Conservation (phyloP, 2,329 filamentous ascomycete species). For the Neopestalotiopsis sp. region DNA sequence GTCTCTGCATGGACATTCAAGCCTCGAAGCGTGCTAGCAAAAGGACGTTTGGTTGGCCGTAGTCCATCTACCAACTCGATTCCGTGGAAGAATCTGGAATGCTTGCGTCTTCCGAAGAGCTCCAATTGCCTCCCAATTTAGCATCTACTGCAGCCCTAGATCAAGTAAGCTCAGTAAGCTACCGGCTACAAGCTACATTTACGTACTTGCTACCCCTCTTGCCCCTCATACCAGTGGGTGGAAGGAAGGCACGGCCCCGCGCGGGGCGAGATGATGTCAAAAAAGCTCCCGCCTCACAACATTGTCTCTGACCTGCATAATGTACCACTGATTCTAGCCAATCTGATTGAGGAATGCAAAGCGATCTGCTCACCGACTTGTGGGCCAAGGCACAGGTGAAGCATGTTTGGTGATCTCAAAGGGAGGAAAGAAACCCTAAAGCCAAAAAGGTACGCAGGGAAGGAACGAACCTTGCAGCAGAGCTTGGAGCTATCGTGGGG, state of each 20-base stretch:
- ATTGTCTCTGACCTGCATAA: not conserved
- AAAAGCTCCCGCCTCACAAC: not conserved
- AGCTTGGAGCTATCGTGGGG: not conserved
- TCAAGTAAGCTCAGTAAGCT: too few species aligned
- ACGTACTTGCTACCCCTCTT: not conserved
- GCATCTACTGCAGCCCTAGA: not conserved
- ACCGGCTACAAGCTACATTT: not conserved
- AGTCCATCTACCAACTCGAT: not conserved
- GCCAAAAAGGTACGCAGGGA: not conserved
- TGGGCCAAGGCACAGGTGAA: constrained; percentile 1
- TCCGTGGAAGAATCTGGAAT: not conserved
- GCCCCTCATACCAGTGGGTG: not conserved
- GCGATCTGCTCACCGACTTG: not conserved
- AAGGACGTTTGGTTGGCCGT: not conserved
- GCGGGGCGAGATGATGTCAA: constrained; percentile 1
- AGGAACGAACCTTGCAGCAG: not conserved
- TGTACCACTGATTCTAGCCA: not conserved
- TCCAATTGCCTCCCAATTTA: not conserved
- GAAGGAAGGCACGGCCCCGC: not conserved
- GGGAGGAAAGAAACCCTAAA: not conserved
- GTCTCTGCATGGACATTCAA: not conserved
- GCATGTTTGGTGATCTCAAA: not conserved
- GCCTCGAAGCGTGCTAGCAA: not conserved
- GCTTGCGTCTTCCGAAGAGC: not conserved
- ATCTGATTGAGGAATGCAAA: not conserved